phyloP scores from a whole-genome alignment of 495 filamentous ascomycete genomes.

The Aspergillus affinis region DNA sequence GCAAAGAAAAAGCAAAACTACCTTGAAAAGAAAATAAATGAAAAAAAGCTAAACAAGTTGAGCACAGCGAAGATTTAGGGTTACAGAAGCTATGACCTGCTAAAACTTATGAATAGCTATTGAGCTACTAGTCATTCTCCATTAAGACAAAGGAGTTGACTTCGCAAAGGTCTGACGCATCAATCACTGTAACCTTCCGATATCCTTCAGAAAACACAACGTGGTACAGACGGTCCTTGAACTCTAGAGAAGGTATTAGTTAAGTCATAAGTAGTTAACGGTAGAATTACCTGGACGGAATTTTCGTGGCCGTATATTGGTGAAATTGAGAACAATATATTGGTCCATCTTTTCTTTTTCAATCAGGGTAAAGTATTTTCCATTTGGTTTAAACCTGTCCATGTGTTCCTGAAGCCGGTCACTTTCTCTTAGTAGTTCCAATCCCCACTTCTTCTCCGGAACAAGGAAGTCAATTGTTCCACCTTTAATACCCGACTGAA shows the following conservation, averaged over 20 bases:
- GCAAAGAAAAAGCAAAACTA: too few species aligned
- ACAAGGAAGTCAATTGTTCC: slow-evolving; percentile 24
- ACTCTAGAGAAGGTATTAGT: slow-evolving; percentile 23
- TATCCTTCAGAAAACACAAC: slow-evolving; percentile 21
- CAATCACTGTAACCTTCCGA: slow-evolving; percentile 18
- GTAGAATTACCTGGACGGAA: slow-evolving; percentile 20
- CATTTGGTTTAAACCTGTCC: slow-evolving; percentile 18
- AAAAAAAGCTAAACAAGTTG: too few species aligned
- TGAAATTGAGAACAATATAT: slow-evolving; percentile 26
- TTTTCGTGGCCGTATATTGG: slow-evolving; percentile 14
- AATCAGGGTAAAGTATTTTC: slow-evolving; percentile 22
- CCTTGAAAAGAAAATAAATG: too few species aligned
- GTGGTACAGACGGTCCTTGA: slow-evolving; percentile 17
- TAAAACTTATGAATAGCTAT: too few species aligned
- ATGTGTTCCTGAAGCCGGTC: slow-evolving; percentile 20
- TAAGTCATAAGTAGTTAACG: slow-evolving; percentile 13
- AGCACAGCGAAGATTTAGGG: too few species aligned
- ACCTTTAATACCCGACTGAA: slow-evolving; percentile 17
- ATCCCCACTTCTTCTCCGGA: slow-evolving; percentile 22
- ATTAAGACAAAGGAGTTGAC: slow-evolving; percentile 16
- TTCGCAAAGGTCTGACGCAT: slow-evolving; percentile 15
- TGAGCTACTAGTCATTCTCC: slow-evolving; percentile 2
- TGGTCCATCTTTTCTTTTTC: slow-evolving; percentile 21
- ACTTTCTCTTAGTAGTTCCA: slow-evolving; percentile 22
- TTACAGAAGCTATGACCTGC: too few species aligned